These are phyloP conservation scores for Aureoboletus auriporus DNA, from an alignment of 768 basidiomycete species.

Conservation along the genomic window DNA sequence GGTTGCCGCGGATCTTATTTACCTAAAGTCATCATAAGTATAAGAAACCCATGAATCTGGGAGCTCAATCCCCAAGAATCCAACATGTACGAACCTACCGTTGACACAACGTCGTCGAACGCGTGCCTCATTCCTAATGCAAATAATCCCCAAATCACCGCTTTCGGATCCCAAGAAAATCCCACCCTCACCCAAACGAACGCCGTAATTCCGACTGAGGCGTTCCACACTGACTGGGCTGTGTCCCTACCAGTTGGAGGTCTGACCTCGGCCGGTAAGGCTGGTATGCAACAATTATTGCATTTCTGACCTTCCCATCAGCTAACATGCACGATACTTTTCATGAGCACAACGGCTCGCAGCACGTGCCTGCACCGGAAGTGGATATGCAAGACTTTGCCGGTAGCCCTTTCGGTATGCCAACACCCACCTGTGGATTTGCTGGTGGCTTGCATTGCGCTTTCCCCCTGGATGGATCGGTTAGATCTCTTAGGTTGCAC, in stretches of 20 bases:
- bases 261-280: neutral
- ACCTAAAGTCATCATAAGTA: too few relatives aligned
- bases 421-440: neutral
- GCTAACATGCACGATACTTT: neutral
- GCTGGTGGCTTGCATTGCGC: conserved; percentile 1
- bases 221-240: neutral
- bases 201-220: neutral
- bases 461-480: neutral
- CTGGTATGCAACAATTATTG: too few relatives aligned
- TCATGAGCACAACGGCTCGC: neutral
- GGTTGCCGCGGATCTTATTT: too few relatives aligned
- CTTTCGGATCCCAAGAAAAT: neutral
- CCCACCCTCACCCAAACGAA: neutral
- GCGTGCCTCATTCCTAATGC: neutral
- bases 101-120: neutral
- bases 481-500: conserved; percentile 5
- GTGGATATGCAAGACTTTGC: neutral
- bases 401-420: neutral
- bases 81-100: conserved; percentile 3
- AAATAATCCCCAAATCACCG: too few relatives aligned
- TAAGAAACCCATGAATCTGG: too few relatives aligned
- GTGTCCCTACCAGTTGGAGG: neutral
- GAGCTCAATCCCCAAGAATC: neutral
- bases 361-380: neutral
- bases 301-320: conserved; percentile 1